phyloP scores from a whole-genome alignment of 1,284 basidiomycete genomes.

The Polyporus tsugae region DNA sequence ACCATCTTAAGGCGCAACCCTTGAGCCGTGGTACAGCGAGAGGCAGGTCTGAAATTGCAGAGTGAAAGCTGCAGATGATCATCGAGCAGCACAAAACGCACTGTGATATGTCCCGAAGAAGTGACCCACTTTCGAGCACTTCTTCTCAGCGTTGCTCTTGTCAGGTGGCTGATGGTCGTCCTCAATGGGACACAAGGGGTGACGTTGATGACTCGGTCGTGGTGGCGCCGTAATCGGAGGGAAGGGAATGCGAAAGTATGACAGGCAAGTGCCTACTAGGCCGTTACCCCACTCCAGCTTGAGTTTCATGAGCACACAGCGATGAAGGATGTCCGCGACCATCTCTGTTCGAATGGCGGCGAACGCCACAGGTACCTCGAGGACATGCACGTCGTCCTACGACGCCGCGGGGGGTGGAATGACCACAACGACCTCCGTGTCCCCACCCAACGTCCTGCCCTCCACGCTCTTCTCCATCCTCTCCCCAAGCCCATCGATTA shows the following conservation, averaged over 20 bases:
- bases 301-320: not conserved
- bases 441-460: conserved; percentile 10
- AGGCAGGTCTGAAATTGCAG: not conserved
- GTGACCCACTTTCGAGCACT: not conserved
- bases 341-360: not conserved
- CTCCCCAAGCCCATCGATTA: conserved; percentile 63
- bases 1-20: no score
- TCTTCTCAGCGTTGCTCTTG: not conserved
- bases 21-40: not conserved
- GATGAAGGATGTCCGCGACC: not conserved
- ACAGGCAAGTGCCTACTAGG: not conserved
- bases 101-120: not conserved
- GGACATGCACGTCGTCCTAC: not conserved
- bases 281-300: not conserved
- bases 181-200: no score
- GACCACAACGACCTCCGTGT: conserved; percentile 15
- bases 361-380: not conserved
- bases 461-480: conserved; percentile 36
- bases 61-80: not conserved
- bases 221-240: no score
- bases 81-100: not conserved
- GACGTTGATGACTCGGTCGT: no score
- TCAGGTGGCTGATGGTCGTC: not conserved
- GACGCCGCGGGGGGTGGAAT: conserved; percentile 11
- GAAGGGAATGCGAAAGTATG: not conserved